Evolutionary conservation across 345 rosid species (phyloP), one percentile per base, ranked within the genome.

Genomic region (Capsella bursapastoris): DNA sequence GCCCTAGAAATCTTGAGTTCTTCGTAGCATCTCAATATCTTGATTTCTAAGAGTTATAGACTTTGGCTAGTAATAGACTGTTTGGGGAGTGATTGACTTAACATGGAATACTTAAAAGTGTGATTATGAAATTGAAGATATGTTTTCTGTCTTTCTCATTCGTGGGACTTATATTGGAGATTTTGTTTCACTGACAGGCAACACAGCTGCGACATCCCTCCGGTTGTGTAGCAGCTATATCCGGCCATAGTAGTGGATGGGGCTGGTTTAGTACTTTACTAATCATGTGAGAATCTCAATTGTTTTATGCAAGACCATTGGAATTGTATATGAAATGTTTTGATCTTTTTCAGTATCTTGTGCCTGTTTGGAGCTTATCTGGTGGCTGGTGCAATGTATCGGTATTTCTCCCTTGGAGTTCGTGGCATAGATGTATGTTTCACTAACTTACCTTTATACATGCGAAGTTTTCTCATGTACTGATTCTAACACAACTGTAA

Each of bases 301-400:
- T 32, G 45, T 62, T 41, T 53, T 14, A 37, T 34, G 38, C 4
- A 12, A 8, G 34, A 64, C 59, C 63, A 66, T 38, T 18, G 45
- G 16, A 61, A 45, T 40, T n/a, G 16, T 2, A 67, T 31, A n/a
- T 60, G 45, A 52, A 59, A 47, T 41, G 41, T 43, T 81, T 22
- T 73, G 41, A 41, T 79, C 72, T 59, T 76, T 72, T 31, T 55
- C 92, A 95, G 99, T 76, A 78, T 81, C 65, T 7, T 86, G 22
- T 90, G 90, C 72, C 68, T 92, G 49, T 85, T 92, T 75, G 97
- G 97, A 86, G 87, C 83, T 59, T 95, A 95, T 82, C 49, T 95
- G 64, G 75, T 88, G 67, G 96, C 75, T 50, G 98, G 97, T 32
- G 31, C 86, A 69, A 81, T 79, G 60, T 95, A 92, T 85, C 89